Evolutionary conservation across 1,139 yeast genomes (phyloP), one percentile per base, ranked within the genome.

Genomic region (Scheffersomyces stambukii): DNA sequence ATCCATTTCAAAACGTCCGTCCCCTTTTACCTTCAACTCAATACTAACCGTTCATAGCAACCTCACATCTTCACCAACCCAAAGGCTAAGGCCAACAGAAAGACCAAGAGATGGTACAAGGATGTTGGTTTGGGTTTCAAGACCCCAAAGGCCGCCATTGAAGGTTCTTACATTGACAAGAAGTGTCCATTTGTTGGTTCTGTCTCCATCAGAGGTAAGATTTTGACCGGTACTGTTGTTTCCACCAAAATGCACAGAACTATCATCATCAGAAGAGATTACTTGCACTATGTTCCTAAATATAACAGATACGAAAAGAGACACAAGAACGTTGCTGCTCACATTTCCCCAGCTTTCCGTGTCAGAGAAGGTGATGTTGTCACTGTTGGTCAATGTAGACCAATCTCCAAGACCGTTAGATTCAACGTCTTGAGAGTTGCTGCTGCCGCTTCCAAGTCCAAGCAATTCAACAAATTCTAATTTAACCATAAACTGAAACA

Each of bases 211-310:
- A 89, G 99, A 80, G 99, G 99, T 75, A 89, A 86, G 79, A 93
- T 93, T 66, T 83, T 93, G 70, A 81, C 96, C 56, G 93, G 93
- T 78, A 84, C 95, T 64, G 99, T 93, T 73, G 96, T 91, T 52
- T 91, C 98, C 62, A 89, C 98, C 81, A 93, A 93, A 81, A 93
- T 91, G 98, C 98, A 91, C 94, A 93, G 99, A 81, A 93, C 99
- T 63, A 83, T 93, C 75, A 83, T 93, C 70, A 83, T 93, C 77
- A 89, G 98, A 83, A 91, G 99, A 79, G 98, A 91, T 67, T 93
- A 93, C 93, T 86, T 93, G 71, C 99, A 93, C 79, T 93, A 86
- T 77, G 83, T 91, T 70, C 95, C 97, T 72, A 91, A 93, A 84
- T 91, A 91, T 81, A 91, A 89, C 95, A 89, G 99, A 84, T 91